Percentiles rank a stretch among this genome's conserved stretches.
Evolutionary conservation across 441 rosid genomes (phyloP).

Genomic region (Francoa sonchifolia): DNA sequence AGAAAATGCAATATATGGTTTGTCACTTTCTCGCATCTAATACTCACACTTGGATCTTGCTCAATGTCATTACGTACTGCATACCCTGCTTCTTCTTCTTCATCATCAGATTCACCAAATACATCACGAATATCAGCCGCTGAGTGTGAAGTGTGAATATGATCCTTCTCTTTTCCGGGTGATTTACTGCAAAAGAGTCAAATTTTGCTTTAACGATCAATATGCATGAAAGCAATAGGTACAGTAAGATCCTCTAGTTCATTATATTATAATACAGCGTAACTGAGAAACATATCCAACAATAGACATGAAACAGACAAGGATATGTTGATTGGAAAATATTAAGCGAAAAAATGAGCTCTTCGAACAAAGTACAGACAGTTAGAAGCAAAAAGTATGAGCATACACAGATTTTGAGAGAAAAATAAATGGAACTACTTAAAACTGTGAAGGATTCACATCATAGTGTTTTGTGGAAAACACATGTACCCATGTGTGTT

Average conservation of each 20-base stretch:
- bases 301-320: not conserved
- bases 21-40: not conserved
- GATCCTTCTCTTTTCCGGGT: slow-evolving; percentile 57
- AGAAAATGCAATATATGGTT: not conserved
- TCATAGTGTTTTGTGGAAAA: too few species aligned
- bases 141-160: slow-evolving; percentile 38
- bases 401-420: too few species aligned
- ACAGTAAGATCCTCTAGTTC: too few species aligned
- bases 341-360: too few species aligned
- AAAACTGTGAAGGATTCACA: too few species aligned
- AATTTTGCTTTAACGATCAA: slow-evolving; percentile 8
- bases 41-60: slow-evolving; percentile 53
- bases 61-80: slow-evolving; percentile 52
- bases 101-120: slow-evolving; percentile 93
- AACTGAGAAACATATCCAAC: not conserved
- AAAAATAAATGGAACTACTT: too few species aligned
- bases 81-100: slow-evolving; percentile 68
- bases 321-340: too few species aligned
- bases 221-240: not conserved
- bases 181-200: slow-evolving; percentile 32
- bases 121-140: slow-evolving; percentile 90
- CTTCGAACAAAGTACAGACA: too few species aligned
- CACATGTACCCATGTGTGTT: too few species aligned
- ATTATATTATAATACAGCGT: too few species aligned
- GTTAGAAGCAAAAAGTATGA: too few species aligned